These are phyloP conservation scores for Tulasnella sp. DNA, from an alignment of 768 basidiomycete genomes.

Conservation along the genomic window DNA sequence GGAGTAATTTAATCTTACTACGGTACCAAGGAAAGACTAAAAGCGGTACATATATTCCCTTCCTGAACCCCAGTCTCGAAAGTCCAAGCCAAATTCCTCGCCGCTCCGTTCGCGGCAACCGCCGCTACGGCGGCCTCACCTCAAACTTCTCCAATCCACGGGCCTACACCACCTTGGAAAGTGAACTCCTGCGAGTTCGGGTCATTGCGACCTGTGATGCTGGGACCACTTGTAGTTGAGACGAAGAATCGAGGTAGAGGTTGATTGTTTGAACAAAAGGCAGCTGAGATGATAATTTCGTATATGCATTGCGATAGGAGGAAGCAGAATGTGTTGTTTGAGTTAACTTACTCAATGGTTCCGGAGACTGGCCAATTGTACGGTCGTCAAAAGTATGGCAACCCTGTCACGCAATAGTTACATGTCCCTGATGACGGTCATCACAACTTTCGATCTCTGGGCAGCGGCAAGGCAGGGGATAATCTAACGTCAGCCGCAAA, in stretches of 20 bases:
- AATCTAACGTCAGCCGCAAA: too few species aligned
- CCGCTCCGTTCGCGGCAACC: slow-evolving; percentile 40
- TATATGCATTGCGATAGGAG: slow-evolving; percentile 40
- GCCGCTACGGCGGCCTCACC: slow-evolving; percentile 60
- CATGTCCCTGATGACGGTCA: too few species aligned
- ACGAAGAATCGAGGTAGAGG: slow-evolving; percentile 56
- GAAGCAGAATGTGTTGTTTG: too few species aligned
- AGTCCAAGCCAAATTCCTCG: slow-evolving; percentile 45
- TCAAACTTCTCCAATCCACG: slow-evolving; percentile 53
- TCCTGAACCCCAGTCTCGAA: slow-evolving; percentile 65
- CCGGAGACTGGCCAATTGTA: too few species aligned
- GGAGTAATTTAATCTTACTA: too few species aligned
- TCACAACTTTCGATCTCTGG: too few species aligned
- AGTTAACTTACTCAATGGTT: too few species aligned
- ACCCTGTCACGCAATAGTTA: too few species aligned
- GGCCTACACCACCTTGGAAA: slow-evolving; percentile 55
- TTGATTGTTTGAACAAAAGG: slow-evolving; percentile 42
- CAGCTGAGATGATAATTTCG: slow-evolving; percentile 44
- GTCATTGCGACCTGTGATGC: slow-evolving; percentile 46
- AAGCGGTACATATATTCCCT: slow-evolving; percentile 41
- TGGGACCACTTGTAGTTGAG: slow-evolving; percentile 41
- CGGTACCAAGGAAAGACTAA: slow-evolving; percentile 27
- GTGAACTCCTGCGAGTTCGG: slow-evolving; percentile 45
- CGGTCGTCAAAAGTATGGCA: too few species aligned
- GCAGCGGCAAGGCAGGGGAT: too few species aligned